Percentiles rank a stretch among this genome's conserved stretches.
These are phyloP conservation scores for Trichothecium roseum DNA, from an alignment of 2,329 filamentous ascomycete genomes.

Conservation along the genomic window DNA sequence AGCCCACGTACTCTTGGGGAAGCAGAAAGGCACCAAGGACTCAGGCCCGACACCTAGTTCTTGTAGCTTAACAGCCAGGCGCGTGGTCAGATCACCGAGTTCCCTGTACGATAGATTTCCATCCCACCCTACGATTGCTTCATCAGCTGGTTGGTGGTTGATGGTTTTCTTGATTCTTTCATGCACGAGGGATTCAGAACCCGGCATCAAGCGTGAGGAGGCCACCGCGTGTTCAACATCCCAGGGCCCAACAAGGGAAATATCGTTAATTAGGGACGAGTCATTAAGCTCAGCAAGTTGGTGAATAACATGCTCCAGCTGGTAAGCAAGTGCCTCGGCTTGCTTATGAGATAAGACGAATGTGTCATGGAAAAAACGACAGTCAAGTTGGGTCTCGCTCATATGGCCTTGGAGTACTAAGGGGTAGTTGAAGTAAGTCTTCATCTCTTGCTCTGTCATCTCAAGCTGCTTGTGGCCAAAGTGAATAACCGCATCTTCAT, in stretches of 20 bases:
- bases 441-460: constrained; percentile 10
- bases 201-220: too few species aligned
- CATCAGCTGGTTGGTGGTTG: neutral
- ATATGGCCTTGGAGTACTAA: constrained; percentile 4
- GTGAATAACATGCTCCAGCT: neutral
- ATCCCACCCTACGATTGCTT: neutral
- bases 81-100: constrained; percentile 28
- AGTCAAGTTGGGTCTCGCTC: neutral
- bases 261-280: neutral
- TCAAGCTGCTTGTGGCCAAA: too few species aligned
- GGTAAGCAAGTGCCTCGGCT: neutral
- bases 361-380: constrained; percentile 14
- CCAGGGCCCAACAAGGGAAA: constrained; percentile 1
- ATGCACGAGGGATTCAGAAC: neutral
- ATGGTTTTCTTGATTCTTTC: too few species aligned
- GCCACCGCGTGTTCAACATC: neutral
- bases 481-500: neutral
- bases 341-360: constrained; percentile 14
- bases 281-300: neutral
- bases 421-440: constrained; percentile 9
- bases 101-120: constrained; percentile 28
- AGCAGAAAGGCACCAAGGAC: constrained; percentile 33
- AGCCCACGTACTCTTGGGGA: constrained; percentile 37
- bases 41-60: constrained; percentile 23
- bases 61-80: constrained; percentile 26